Conservation (phyloP, 768 basidiomycete species). For the Naganishia onofrii region DNA sequence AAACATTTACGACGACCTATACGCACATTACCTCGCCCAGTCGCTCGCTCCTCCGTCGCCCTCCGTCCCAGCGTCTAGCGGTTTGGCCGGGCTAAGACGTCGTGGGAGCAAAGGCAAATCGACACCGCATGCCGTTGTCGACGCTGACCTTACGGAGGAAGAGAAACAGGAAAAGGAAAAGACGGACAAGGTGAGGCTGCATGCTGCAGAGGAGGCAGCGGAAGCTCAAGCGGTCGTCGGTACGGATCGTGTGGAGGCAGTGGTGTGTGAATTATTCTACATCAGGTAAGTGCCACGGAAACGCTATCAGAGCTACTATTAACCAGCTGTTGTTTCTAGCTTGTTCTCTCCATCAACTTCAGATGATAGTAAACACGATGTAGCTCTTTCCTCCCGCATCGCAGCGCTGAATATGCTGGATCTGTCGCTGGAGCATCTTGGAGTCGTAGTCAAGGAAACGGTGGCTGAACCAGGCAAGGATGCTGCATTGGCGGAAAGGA, state of each 20-base stretch:
- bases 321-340: conserved; percentile 52
- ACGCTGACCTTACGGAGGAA: conserved; percentile 46
- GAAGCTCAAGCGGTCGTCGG: conserved; percentile 59
- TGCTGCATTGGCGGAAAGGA: conserved; percentile 26
- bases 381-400: conserved; percentile 79
- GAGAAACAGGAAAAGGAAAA: conserved; percentile 51
- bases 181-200: conserved; percentile 26
- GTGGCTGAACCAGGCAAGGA: conserved; percentile 53
- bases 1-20: conserved; percentile 65
- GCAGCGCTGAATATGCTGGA: conserved; percentile 90
- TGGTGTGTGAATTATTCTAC: conserved; percentile 72
- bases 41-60: conserved; percentile 51
- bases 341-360: conserved; percentile 71
- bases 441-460: conserved; percentile 67
- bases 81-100: conserved; percentile 19
- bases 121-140: conserved; percentile 35
- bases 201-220: conserved; percentile 44
- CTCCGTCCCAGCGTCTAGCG: conserved; percentile 28
- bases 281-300: conserved; percentile 63
- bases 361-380: conserved; percentile 84
- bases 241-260: conserved; percentile 69
- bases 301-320: not conserved
- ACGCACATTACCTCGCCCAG: conserved; percentile 46
- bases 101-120: conserved; percentile 32
- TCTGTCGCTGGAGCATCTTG: conserved; percentile 80